A percentile compares a stretch with the other conserved stretches of the same genome.
Evolutionary conservation across 2,329 filamentous ascomycete species (phyloP).

Genomic region (Dactylellina cionopaga): DNA sequence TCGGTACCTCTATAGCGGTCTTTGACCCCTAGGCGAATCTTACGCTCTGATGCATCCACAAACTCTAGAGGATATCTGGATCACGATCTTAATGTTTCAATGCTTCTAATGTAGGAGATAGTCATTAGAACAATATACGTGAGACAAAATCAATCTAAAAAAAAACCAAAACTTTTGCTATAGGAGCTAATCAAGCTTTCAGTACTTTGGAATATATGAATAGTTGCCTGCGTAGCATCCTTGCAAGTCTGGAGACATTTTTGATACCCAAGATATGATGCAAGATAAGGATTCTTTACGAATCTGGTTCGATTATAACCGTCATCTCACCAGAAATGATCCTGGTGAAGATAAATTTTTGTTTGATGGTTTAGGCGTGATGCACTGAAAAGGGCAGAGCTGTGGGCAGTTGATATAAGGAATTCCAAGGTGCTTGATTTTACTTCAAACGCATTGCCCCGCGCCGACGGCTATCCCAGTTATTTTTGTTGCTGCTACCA

Average conservation of each 20-base stretch:
- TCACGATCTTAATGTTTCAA: background rate
- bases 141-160: too few species aligned
- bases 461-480: background rate
- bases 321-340: too few species aligned
- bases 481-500: background rate
- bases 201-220: too few species aligned
- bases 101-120: background rate
- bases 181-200: too few species aligned
- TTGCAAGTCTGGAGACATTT: too few species aligned
- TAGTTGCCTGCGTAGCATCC: too few species aligned
- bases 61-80: slow-evolving; percentile 7
- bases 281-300: too few species aligned
- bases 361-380: background rate
- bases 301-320: too few species aligned
- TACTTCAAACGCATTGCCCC: background rate
- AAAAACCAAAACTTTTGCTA: too few species aligned
- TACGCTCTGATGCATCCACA: slow-evolving; percentile 9
- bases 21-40: background rate
- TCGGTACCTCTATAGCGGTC: background rate
- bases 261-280: too few species aligned
- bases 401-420: slow-evolving; percentile 1
- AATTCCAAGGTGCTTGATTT: background rate
- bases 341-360: background rate
- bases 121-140: background rate
- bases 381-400: background rate